A percentile compares a stretch with the other conserved stretches of the same genome.
phyloP scores from a whole-genome alignment of 2,329 filamentous ascomycete genomes.

The Aspergillus neotritici region DNA sequence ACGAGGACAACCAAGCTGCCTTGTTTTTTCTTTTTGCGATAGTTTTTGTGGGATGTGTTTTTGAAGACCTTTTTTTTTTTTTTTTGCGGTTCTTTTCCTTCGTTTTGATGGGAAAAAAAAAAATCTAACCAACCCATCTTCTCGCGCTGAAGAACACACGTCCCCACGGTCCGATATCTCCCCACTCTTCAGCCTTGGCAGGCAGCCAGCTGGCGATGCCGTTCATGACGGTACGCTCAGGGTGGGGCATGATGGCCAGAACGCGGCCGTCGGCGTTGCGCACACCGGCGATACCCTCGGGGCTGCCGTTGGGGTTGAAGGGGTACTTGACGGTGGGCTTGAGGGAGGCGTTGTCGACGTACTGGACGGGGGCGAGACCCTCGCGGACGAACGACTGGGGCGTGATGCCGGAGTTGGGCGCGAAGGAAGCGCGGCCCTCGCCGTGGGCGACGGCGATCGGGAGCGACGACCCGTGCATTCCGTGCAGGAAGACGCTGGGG shows the following conservation, averaged over 20 bases:
- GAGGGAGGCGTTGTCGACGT: constrained; percentile 71
- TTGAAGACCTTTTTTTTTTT: too few species aligned
- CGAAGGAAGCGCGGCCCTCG: constrained; percentile 75
- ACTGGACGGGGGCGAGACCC: constrained; percentile 71
- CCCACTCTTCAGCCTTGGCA: constrained; percentile 60
- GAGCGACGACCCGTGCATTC: constrained; percentile 74
- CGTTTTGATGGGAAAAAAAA: not conserved
- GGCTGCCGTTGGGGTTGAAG: constrained; percentile 82
- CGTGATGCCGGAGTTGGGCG: constrained; percentile 43
- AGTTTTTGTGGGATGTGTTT: too few species aligned
- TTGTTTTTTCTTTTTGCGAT: too few species aligned
- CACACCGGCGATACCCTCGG: constrained; percentile 73
- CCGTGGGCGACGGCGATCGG: constrained; percentile 88
- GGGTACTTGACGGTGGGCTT: constrained; percentile 77
- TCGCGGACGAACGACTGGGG: constrained; percentile 53
- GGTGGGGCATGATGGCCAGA: constrained; percentile 87
- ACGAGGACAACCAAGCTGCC: too few species aligned
- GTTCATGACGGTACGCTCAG: constrained; percentile 78
- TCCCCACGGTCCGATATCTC: constrained; percentile 77
- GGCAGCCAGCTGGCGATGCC: constrained; percentile 74
- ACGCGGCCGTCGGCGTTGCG: constrained; percentile 72
- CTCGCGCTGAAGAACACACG: constrained; percentile 82
- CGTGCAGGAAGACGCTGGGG: constrained; percentile 80
- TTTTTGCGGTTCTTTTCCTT: not conserved
- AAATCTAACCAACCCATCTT: constrained; percentile 67